These are phyloP conservation scores for Ocimum tenuiflorum DNA, from an alignment of 257 asterid genomes.

Conservation along the genomic window DNA sequence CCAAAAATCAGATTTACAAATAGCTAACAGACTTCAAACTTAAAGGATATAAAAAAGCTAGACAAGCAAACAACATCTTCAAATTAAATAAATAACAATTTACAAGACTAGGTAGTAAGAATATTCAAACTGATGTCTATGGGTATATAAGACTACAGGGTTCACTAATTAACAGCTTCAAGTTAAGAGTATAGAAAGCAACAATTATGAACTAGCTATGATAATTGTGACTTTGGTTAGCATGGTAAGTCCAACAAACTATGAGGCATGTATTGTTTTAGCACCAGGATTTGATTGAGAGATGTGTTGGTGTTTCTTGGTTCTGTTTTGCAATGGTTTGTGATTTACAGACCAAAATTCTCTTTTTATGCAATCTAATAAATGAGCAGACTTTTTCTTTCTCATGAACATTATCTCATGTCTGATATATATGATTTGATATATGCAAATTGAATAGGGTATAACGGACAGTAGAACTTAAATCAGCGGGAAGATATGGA, in stretches of 20 bases:
- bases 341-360: neutral
- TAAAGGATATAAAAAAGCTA: neutral
- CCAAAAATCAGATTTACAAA: neutral
- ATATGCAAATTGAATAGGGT: neutral
- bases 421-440: neutral
- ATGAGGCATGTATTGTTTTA: neutral
- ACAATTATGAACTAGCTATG: neutral
- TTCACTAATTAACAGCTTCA: neutral
- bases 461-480: neutral
- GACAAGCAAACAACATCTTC: neutral
- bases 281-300: neutral
- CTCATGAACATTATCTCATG: neutral
- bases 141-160: too few species aligned
- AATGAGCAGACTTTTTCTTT: neutral
- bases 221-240: neutral
- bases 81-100: neutral
- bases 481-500: constrained; percentile 3
- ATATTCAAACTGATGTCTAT: too few species aligned
- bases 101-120: neutral
- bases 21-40: neutral
- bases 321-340: neutral
- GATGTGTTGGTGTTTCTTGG: neutral
- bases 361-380: neutral
- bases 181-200: neutral
- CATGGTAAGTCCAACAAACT: neutral